Evolutionary conservation across 805 yeast species (phyloP).

Genomic region (Candida boidinii): DNA sequence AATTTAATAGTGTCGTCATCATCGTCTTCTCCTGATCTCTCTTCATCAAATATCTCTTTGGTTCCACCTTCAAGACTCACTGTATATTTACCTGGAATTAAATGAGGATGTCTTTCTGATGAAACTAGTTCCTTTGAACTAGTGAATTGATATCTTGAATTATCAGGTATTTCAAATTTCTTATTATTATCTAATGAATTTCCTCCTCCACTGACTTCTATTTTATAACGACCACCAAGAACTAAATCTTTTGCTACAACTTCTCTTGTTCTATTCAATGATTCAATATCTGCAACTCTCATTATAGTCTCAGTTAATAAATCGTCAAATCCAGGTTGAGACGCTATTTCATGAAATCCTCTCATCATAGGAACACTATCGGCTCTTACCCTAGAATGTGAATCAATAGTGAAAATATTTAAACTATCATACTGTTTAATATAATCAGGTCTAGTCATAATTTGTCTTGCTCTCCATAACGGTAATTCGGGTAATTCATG

Average conservation of each 20-base stretch:
- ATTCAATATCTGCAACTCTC: slow-evolving; percentile 68
- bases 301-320: slow-evolving; percentile 56
- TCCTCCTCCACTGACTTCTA: slow-evolving; percentile 14
- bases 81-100: slow-evolving; percentile 4
- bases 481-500: slow-evolving; percentile 68
- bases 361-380: slow-evolving; percentile 88
- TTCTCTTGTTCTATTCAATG: slow-evolving; percentile 72
- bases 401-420: slow-evolving; percentile 73
- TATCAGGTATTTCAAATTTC: not conserved
- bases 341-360: slow-evolving; percentile 72
- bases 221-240: slow-evolving; percentile 36
- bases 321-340: slow-evolving; percentile 62
- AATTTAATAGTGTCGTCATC: slow-evolving; percentile 11
- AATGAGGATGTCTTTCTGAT: slow-evolving; percentile 7
- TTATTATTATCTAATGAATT: not conserved
- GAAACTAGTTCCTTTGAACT: too few species aligned
- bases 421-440: slow-evolving; percentile 68
- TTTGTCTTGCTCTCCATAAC: slow-evolving; percentile 74
- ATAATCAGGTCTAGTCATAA: slow-evolving; percentile 79
- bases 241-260: slow-evolving; percentile 62
- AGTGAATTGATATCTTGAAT: not conserved
- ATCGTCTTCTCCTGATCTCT: slow-evolving; percentile 11
- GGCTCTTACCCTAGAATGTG: slow-evolving; percentile 63
- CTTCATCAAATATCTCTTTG: slow-evolving; percentile 9
- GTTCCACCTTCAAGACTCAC: slow-evolving; percentile 12